Conservation (phyloP, 257 asterid genomes). For the Petunia secreta region DNA sequence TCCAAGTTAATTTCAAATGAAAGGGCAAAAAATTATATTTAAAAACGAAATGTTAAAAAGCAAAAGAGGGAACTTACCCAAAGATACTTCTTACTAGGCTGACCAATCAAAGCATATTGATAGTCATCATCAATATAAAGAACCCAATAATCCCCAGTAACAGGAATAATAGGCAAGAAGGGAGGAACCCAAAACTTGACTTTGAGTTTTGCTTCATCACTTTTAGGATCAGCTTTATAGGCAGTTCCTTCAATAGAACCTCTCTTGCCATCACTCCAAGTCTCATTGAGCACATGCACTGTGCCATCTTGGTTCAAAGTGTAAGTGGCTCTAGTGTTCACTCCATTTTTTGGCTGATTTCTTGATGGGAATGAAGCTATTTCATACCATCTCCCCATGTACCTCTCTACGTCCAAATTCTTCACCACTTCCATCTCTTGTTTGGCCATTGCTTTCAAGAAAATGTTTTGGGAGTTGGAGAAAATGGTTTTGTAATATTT, state of each 20-base stretch:
- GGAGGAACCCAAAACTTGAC: conserved; percentile 45
- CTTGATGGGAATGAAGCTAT: conserved; percentile 77
- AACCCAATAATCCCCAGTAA: conserved; percentile 47
- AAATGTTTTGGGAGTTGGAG: too few species aligned
- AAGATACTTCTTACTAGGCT: conserved; percentile 61
- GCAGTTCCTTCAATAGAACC: conserved; percentile 71
- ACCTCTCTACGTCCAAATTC: conserved; percentile 55
- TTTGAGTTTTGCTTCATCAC: conserved; percentile 47
- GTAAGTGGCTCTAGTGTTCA: conserved; percentile 80
- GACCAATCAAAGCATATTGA: conserved; percentile 61
- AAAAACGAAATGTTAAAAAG: neutral
- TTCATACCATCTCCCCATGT: conserved; percentile 97
- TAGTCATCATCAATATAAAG: conserved; percentile 38
- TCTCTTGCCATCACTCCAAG: conserved; percentile 80
- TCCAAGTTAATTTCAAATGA: neutral
- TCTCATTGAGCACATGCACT: conserved; percentile 73
- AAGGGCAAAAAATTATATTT: neutral
- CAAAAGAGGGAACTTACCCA: conserved; percentile 59
- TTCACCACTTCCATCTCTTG: conserved; percentile 66
- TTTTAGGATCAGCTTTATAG: conserved; percentile 62
- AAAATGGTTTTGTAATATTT: neutral
- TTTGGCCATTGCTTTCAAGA: neutral
- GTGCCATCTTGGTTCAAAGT: conserved; percentile 68
- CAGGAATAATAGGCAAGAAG: conserved; percentile 45
- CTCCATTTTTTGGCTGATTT: conserved; percentile 69